Conservation (phyloP, 257 asterid species). For the Lycium barbarum region DNA sequence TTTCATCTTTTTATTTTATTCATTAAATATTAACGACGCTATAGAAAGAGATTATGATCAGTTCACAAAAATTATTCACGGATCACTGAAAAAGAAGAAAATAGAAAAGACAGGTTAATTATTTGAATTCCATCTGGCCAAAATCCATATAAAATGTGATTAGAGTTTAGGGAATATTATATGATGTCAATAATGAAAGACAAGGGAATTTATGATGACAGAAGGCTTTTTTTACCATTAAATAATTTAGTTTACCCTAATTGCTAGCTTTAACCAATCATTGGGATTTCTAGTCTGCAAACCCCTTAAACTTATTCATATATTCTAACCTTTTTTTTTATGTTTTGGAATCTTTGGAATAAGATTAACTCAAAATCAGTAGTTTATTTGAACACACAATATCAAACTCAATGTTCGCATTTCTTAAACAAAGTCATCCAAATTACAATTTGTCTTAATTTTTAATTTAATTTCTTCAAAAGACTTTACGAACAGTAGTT, state of each 20-base stretch:
- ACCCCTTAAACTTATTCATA: conserved; percentile 30
- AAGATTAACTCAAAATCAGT: conserved; percentile 20
- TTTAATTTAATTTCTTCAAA: background rate
- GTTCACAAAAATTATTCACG: conserved; percentile 13
- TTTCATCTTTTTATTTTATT: conserved; percentile 6
- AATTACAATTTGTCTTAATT: conserved; percentile 2
- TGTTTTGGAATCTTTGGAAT: conserved; percentile 33
- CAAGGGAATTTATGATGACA: conserved; percentile 40
- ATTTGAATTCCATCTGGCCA: conserved; percentile 22
- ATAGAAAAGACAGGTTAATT: conserved; percentile 17
- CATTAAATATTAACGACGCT: background rate
- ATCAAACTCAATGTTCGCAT: conserved; percentile 26
- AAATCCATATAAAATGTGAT: conserved; percentile 13
- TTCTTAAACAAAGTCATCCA: background rate
- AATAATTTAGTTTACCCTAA: conserved; percentile 40
- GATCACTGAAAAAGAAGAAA: background rate
- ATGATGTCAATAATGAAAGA: conserved; percentile 39
- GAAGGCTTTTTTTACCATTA: conserved; percentile 34
- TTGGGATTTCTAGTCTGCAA: conserved; percentile 30
- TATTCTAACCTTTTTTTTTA: conserved; percentile 2
- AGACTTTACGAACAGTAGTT: background rate
- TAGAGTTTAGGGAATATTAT: conserved; percentile 10
- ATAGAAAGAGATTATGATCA: background rate
- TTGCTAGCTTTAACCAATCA: conserved; percentile 36
- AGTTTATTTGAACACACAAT: conserved; percentile 25